Conservation (phyloP, 331 rosid genomes). For the Acacia pycnantha region DNA sequence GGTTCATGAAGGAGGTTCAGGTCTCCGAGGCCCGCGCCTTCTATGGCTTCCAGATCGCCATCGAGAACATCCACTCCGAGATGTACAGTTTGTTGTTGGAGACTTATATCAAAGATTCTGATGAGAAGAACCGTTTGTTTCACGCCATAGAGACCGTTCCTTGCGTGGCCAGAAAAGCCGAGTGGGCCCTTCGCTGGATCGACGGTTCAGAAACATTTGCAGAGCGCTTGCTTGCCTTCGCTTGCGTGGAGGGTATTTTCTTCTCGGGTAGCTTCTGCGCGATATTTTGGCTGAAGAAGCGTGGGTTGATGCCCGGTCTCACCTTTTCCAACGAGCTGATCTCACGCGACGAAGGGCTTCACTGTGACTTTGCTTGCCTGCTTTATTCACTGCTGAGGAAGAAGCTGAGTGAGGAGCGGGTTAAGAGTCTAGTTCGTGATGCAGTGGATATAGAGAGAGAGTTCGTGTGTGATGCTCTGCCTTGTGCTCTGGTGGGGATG, state of each 20-base stretch:
- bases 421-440: constrained; percentile 49
- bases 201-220: constrained; percentile 64
- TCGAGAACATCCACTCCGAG: constrained; percentile 70
- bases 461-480: constrained; percentile 74
- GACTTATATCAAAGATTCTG: constrained; percentile 54
- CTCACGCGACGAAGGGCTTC: constrained; percentile 79
- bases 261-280: constrained; percentile 84
- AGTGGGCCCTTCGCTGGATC: constrained; percentile 84
- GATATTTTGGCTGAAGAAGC: constrained; percentile 82
- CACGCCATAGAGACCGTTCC: constrained; percentile 73
- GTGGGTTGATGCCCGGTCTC: constrained; percentile 74
- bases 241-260: constrained; percentile 80
- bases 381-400: constrained; percentile 47
- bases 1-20: constrained; percentile 70
- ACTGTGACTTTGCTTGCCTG: constrained; percentile 79
- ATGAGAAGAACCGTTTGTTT: constrained; percentile 49
- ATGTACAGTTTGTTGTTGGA: constrained; percentile 66
- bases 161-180: constrained; percentile 57
- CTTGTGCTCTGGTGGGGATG: constrained; percentile 74
- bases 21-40: constrained; percentile 63
- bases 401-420: constrained; percentile 59
- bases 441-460: constrained; percentile 75
- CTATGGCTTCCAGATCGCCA: constrained; percentile 69
- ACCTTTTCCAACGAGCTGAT: constrained; percentile 82
- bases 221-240: constrained; percentile 67